Percentiles rank a stretch among this genome's conserved stretches.
Conservation (phyloP, 768 basidiomycete genomes). For the Boletellus ananas region DNA sequence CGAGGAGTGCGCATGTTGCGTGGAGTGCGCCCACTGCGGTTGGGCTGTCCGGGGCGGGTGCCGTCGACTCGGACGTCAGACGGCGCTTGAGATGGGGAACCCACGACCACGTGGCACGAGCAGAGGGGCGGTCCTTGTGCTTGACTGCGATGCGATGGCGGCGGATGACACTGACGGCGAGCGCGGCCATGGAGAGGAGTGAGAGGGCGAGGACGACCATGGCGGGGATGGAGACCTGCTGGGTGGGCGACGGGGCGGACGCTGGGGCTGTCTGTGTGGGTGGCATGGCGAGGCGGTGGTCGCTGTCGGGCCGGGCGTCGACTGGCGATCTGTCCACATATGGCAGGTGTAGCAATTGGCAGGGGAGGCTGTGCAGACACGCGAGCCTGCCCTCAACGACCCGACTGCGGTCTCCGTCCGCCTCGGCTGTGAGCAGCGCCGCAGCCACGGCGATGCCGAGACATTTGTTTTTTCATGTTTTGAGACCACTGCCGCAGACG, state of each 20-base stretch:
- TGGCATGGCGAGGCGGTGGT: constrained; percentile 11
- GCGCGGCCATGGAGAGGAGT: constrained; percentile 16
- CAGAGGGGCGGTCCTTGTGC: background rate
- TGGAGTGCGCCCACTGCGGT: constrained; percentile 24
- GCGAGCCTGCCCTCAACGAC: background rate
- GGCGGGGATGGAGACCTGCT: constrained; percentile 15
- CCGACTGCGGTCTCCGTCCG: background rate
- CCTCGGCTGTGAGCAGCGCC: background rate
- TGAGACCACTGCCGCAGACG: constrained; percentile 10
- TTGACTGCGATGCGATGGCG: constrained; percentile 12
- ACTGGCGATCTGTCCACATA: constrained; percentile 8
- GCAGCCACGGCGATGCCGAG: background rate
- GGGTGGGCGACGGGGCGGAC: background rate
- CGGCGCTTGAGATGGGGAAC: constrained; percentile 1
- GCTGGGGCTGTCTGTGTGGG: constrained; percentile 9
- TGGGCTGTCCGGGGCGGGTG: background rate
- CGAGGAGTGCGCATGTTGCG: constrained; percentile 20
- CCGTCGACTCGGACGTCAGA: background rate
- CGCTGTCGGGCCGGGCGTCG: constrained; percentile 15
- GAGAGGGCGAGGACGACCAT: constrained; percentile 18
- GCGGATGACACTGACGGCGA: constrained; percentile 19
- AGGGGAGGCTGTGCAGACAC: background rate
- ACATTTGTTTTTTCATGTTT: constrained; percentile 21
- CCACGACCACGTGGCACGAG: background rate
- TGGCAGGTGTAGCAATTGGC: constrained; percentile 9